phyloP scores from a whole-genome alignment of 2,329 filamentous ascomycete species.

The Coniochaeta ligniaria region DNA sequence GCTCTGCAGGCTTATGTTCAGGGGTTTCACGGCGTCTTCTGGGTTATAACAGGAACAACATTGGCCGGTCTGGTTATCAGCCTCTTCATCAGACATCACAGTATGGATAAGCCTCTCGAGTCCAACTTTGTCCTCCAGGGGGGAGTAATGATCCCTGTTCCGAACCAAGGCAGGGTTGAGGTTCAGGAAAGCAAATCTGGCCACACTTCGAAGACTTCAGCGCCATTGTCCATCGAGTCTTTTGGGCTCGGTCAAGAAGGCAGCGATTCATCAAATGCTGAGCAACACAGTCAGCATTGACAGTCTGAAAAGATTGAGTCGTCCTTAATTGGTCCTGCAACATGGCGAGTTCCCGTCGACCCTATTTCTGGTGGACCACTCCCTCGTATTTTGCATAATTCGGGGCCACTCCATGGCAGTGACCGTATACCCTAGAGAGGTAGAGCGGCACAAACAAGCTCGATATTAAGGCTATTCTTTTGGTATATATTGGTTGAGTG shows the following conservation, averaged over 20 bases:
- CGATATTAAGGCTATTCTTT: not conserved
- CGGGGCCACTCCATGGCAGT: not conserved
- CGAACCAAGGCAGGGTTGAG: not conserved
- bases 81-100: conserved; percentile 13
- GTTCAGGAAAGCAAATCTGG: not conserved
- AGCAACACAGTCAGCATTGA: not conserved
- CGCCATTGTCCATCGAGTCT: not conserved
- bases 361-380: not conserved
- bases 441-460: not conserved
- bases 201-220: not conserved
- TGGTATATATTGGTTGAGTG: not conserved
- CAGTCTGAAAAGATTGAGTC: not conserved
- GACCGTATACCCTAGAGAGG: not conserved
- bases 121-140: conserved; percentile 15
- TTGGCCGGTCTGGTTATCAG: conserved; percentile 11
- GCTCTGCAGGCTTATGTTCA: conserved; percentile 14
- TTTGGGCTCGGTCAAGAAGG: not conserved
- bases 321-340: not conserved
- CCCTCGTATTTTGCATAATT: not conserved
- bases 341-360: not conserved
- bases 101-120: conserved; percentile 17
- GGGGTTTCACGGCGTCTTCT: conserved; percentile 18
- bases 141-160: not conserved
- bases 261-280: not conserved
- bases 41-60: conserved; percentile 14